These are phyloP conservation scores for Venturia oleaginea DNA, from an alignment of 2,329 filamentous ascomycete genomes.

Conservation along the genomic window DNA sequence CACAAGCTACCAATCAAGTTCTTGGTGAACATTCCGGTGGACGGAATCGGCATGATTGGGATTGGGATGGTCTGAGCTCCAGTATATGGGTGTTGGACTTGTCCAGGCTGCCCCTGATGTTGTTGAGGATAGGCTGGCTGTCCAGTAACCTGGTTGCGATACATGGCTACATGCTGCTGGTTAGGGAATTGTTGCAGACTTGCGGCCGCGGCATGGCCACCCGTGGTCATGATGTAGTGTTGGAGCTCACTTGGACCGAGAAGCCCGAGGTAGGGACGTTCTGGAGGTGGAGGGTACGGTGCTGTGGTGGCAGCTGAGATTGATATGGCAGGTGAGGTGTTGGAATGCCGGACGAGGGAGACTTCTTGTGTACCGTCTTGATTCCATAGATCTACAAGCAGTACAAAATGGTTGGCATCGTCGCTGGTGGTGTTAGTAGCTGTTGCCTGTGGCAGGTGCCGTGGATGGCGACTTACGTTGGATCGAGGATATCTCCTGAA, in stretches of 20 bases:
- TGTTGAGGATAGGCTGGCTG: constrained; percentile 2
- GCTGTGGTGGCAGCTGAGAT: constrained; percentile 74
- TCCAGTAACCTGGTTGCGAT: neutral
- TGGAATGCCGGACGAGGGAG: constrained; percentile 58
- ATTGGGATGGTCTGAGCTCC: neutral
- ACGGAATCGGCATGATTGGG: neutral
- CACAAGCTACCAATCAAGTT: constrained; percentile 90
- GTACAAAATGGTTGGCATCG: constrained; percentile 57
- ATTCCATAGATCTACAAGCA: constrained; percentile 62
- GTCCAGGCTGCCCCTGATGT: constrained; percentile 15
- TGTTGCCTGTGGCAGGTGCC: constrained; percentile 7
- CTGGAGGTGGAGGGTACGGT: constrained; percentile 55
- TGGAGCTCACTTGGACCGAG: neutral
- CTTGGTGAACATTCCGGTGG: constrained; percentile 73
- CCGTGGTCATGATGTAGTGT: neutral
- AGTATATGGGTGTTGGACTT: constrained; percentile 18
- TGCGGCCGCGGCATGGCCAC: neutral
- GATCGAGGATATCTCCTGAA: constrained; percentile 74
- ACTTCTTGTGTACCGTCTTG: constrained; percentile 52
- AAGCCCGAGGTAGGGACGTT: constrained; percentile 16
- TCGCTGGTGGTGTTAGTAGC: constrained; percentile 9
- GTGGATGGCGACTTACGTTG: constrained; percentile 53
- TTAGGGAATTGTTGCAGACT: neutral
- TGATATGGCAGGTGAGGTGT: constrained; percentile 54
- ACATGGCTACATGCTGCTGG: neutral